Evolutionary conservation across 129 eudicot genomes (phyloP).

Genomic region (Daucus carota): DNA sequence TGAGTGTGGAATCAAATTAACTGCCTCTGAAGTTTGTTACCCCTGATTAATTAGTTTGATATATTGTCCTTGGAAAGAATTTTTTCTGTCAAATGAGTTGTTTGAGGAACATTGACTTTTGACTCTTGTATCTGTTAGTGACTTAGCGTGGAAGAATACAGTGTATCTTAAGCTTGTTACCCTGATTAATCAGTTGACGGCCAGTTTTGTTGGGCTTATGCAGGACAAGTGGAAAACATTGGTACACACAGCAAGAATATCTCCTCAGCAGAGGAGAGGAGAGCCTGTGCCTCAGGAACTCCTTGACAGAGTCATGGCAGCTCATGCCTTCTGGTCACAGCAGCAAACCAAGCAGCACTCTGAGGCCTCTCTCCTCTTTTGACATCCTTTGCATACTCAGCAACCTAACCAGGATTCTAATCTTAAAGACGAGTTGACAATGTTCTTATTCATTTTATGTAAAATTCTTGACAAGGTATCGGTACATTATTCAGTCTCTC

Average conservation of each 20-base stretch:
- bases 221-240: conserved; percentile 99
- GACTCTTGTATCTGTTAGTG: no score
- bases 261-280: conserved; percentile 98
- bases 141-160: no score
- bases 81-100: no score
- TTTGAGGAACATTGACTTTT: neutral
- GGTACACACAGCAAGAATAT: conserved; percentile 91
- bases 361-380: conserved; percentile 58
- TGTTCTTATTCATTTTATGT: neutral
- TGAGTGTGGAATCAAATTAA: no score
- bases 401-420: neutral
- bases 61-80: no score
- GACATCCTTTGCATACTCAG: conserved; percentile 10
- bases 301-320: conserved; percentile 70
- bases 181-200: no score
- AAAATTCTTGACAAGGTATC: conserved; percentile 7
- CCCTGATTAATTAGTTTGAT: no score
- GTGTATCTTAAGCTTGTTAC: no score
- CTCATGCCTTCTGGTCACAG: conserved; percentile 92
- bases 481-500: neutral
- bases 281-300: conserved; percentile 99
- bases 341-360: conserved; percentile 66
- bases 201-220: neutral
- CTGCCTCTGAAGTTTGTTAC: no score
- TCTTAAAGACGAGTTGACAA: neutral